Evolutionary conservation across 306 rosid species (phyloP).

Genomic region (Vigna unguiculata): DNA sequence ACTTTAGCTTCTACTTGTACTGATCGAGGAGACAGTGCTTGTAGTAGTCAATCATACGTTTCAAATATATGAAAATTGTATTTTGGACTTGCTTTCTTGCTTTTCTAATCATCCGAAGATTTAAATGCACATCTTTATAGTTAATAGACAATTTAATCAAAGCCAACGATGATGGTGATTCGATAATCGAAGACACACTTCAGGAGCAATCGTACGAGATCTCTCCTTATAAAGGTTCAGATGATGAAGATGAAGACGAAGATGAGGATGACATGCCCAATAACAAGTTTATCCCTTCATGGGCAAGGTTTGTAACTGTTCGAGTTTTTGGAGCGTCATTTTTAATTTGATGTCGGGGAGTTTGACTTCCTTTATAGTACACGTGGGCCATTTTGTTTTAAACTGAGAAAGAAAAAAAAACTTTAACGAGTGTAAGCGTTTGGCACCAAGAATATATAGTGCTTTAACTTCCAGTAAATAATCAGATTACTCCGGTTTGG

Average conservation of each 20-base stretch:
- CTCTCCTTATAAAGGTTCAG: constrained; percentile 89
- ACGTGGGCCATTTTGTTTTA: constrained; percentile 12
- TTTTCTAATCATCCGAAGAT: constrained; percentile 36
- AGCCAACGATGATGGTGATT: constrained; percentile 45
- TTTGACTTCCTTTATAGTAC: constrained; percentile 6
- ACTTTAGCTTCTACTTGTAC: constrained; percentile 12
- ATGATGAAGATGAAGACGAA: constrained; percentile 89
- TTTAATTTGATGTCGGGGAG: background rate
- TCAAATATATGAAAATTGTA: constrained; percentile 14
- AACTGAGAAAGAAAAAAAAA: constrained; percentile 15
- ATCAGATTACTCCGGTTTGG: constrained; percentile 9
- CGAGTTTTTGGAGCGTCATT: background rate
- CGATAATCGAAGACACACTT: constrained; percentile 40
- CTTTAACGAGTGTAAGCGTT: constrained; percentile 9
- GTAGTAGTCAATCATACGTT: constrained; percentile 19
- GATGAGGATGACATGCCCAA: constrained; percentile 63
- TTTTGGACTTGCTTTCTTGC: background rate
- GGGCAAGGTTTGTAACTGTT: constrained; percentile 79
- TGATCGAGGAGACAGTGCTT: background rate
- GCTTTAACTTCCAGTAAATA: constrained; percentile 3
- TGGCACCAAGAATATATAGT: constrained; percentile 11
- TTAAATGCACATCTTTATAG: constrained; percentile 49
- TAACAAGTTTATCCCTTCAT: constrained; percentile 74
- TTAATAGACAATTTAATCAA: constrained; percentile 44
- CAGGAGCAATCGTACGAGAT: constrained; percentile 80